These are phyloP conservation scores for Hymenoscyphus repandus DNA, from an alignment of 2,329 filamentous ascomycete species.

Conservation along the genomic window DNA sequence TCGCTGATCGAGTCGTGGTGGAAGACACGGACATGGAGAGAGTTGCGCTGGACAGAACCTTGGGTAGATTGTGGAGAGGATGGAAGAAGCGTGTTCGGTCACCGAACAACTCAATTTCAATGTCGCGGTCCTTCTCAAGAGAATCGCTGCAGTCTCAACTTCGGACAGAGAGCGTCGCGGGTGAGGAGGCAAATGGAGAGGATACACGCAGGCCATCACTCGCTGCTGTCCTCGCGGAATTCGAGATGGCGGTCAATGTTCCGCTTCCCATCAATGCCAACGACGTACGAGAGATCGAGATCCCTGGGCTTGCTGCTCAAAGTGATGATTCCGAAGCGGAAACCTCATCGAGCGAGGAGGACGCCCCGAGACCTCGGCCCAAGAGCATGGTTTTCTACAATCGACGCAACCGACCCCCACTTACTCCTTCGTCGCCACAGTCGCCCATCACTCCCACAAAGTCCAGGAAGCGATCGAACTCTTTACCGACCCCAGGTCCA, in stretches of 20 bases:
- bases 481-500: conserved; percentile 23
- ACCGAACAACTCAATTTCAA: conserved; percentile 43
- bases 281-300: conserved; percentile 76
- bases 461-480: conserved; percentile 28
- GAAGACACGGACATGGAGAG: conserved; percentile 91
- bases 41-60: conserved; percentile 79
- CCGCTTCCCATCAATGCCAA: conserved; percentile 63
- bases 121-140: conserved; percentile 43
- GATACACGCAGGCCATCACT: conserved; percentile 14
- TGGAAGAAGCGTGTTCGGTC: conserved; percentile 84
- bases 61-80: conserved; percentile 86
- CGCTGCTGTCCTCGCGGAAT: conserved; percentile 20
- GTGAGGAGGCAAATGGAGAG: conserved; percentile 30
- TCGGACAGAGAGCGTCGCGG: conserved; percentile 37
- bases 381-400: conserved; percentile 39
- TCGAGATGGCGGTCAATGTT: conserved; percentile 47
- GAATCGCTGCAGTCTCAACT: conserved; percentile 36
- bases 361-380: conserved; percentile 32
- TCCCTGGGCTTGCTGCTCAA: conserved; percentile 60
- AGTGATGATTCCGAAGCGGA: conserved; percentile 57
- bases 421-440: conserved; percentile 26
- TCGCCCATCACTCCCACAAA: conserved; percentile 9
- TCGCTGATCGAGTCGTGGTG: conserved; percentile 67
- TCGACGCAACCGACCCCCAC: conserved; percentile 15
- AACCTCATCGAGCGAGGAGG: conserved; percentile 35